These are phyloP conservation scores for Eutypella sp. DNA, from an alignment of 2,329 filamentous ascomycete genomes.

Conservation along the genomic window DNA sequence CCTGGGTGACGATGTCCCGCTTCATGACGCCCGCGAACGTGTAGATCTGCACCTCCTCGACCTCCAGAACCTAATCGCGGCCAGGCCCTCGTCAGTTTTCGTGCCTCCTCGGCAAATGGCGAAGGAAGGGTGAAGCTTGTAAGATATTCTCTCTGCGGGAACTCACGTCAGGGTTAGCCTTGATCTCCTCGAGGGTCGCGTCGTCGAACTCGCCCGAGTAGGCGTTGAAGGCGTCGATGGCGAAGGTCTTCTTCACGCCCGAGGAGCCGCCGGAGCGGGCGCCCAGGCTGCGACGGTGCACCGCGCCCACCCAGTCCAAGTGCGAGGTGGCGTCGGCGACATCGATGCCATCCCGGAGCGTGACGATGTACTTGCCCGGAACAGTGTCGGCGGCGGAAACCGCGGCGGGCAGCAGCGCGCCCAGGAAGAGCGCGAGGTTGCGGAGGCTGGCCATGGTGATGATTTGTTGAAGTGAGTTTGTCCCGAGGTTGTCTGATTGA, in stretches of 20 bases:
- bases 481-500: too few species aligned
- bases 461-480: too few species aligned
- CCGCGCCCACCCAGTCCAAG: not conserved
- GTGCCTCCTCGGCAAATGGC: too few species aligned
- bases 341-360: not conserved
- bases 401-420: not conserved
- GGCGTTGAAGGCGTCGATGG: not conserved
- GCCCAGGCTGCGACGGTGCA: not conserved
- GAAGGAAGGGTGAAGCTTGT: not conserved
- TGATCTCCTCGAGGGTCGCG: not conserved
- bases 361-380: not conserved
- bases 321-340: not conserved
- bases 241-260: not conserved
- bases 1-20: conserved; percentile 6
- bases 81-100: too few species aligned
- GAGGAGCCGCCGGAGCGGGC: not conserved
- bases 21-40: conserved; percentile 4
- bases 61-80: not conserved
- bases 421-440: not conserved
- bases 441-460: too few species aligned
- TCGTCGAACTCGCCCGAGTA: conserved; percentile 1
- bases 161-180: not conserved
- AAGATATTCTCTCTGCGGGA: not conserved
- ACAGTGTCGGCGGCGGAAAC: not conserved
- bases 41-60: not conserved